Base-by-base conservation (phyloP, 768 basidiomycete species). In the Suillus sp. region DNA sequence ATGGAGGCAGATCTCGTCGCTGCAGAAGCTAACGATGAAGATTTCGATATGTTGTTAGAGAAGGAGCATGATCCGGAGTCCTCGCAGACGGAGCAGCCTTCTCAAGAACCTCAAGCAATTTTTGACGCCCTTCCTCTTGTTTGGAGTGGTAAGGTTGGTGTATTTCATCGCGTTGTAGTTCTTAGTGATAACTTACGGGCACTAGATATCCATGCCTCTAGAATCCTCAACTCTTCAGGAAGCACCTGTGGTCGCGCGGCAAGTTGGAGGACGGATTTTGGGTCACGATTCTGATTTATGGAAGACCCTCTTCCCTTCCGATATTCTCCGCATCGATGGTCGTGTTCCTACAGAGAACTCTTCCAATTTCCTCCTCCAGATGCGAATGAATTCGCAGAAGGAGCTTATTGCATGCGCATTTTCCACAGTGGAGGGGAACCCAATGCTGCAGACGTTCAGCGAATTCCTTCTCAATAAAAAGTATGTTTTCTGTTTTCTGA, bases 11-110 rank as follows among this genome's bases (percentile, higher is more conserved):
- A 79, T 32, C 40, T 66, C 63, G 54, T 67, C 25, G 68, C 71
- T 20, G 69, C 67, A 57, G 84, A 81, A 64, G 82, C 87, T 11
- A 86, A 87, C 60, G 93, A 93, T 74, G 84, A 87, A 65, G 93
- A 93, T 72, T 93, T 95, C 69, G 93, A 94, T 68, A 91, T 93
- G 87, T 89, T 93, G 70, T 76, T 95, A 43, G 86, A 90, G 63
- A 84, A 88, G 64, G 83, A 85, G 18, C 74, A 80, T 34, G 79
- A 82, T 1, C 65, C 68, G 18, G 74, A 69, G 4, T 67, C 74
- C 43, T 69, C 67, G 55, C 70, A 58, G 59, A 68, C 51, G 18
- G 62, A 65, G 50, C 68, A 63, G 37, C 71, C 71, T 43, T 62
- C 80, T 18, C 82, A 82, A 60, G 79, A 75, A 22, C 78, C 81